Base-by-base conservation (phyloP, 129 eudicot species). In the Pulicaria dysenterica region DNA sequence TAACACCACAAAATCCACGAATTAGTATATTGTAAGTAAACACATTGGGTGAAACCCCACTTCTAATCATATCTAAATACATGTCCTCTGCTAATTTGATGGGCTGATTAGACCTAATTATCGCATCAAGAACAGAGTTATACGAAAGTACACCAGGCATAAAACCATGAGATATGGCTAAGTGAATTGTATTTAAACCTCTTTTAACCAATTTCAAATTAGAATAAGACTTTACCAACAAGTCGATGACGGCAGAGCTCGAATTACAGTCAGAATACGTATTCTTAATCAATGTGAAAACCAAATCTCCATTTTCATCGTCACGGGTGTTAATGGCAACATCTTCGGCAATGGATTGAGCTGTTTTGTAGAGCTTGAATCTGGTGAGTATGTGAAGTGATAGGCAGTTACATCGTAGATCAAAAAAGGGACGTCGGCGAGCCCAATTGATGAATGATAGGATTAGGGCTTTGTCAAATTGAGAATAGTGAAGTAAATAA, bases 11-110 rank as follows among this genome's bases (percentile, higher is more conserved):
- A 76, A 89, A 81, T 19, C 97, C 99, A 1, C 92, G 80, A 19
- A 94, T 94, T 83, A 95, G n/a, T 37, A 95, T 90, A 60, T 95
- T 95, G 54, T 82, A 90, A 44, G 96, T 95, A 54, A 83, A 90
- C 41, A 88, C 99, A 84, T 95, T 95, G 0, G 96, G 96, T 3
- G 93, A 83, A 79, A 85, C 75, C n/a, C 84, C 83, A 61, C 2
- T 64, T 47, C 59, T 65, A 0, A 62, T 44, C 97, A 95, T 90
- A 44, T 85, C 84, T 42, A 24, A 1, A 60, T 76, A 90, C 83
- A 90, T 68, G n/a, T 73, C 73, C 55, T 77, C 79, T 0, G 88
- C 96, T 42, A 79, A 63, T 14, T 63, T 54, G 12, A 90, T 51
- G 3, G 64, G 58, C 44, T 77, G 80, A 40, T 8, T 19, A 17